These are phyloP conservation scores for Boletus hoseneyae DNA, from an alignment of 1,284 basidiomycete species.

Conservation along the genomic window DNA sequence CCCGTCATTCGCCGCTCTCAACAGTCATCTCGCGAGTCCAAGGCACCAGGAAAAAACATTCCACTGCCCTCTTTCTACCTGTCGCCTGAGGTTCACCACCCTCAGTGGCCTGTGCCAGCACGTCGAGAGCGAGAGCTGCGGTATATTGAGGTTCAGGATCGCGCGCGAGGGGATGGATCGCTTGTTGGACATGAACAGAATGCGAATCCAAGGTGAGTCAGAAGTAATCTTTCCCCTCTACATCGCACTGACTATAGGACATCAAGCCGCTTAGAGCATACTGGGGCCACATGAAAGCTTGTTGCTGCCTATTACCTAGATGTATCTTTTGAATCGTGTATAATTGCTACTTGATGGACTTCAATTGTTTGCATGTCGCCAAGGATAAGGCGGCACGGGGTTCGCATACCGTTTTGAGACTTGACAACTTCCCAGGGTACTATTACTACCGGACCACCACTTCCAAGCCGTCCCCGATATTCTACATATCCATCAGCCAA, in stretches of 20 bases:
- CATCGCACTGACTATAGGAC: slow-evolving; percentile 8
- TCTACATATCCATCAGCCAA: slow-evolving; percentile 33
- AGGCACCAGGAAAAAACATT: slow-evolving; percentile 44
- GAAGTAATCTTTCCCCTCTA: slow-evolving; percentile 27
- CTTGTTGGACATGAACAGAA: slow-evolving; percentile 17
- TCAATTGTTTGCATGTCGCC: too few species aligned
- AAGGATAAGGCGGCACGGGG: too few species aligned
- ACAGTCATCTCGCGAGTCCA: slow-evolving; percentile 52
- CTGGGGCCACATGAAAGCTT: too few species aligned
- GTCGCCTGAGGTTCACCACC: slow-evolving; percentile 38
- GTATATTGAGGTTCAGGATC: slow-evolving; percentile 41
- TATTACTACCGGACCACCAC: neutral
- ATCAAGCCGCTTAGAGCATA: slow-evolving; percentile 5
- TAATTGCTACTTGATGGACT: too few species aligned
- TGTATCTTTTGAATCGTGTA: neutral
- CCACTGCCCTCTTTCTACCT: slow-evolving; percentile 41
- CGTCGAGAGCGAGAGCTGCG: slow-evolving; percentile 54
- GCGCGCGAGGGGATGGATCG: slow-evolving; percentile 39
- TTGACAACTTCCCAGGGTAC: neutral
- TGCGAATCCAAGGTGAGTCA: slow-evolving; percentile 22
- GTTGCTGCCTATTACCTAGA: neutral
- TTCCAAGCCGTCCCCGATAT: neutral
- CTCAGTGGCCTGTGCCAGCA: slow-evolving; percentile 52
- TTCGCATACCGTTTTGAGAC: slow-evolving; percentile 1
- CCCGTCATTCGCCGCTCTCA: slow-evolving; percentile 38